phyloP scores from a whole-genome alignment of 257 asterid genomes.

The Voacanga thouarsii region DNA sequence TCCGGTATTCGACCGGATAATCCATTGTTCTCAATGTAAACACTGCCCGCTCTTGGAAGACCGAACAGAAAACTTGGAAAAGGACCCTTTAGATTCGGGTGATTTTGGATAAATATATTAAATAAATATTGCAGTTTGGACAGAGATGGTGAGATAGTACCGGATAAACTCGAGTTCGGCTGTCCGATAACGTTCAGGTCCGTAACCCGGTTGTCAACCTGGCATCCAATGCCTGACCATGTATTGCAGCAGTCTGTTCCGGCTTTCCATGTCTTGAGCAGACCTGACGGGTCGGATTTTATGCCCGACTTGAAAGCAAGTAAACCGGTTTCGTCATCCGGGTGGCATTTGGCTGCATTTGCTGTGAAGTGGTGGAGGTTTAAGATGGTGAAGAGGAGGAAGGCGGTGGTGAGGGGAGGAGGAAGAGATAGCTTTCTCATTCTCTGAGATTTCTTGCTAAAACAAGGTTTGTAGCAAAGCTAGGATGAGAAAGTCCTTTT shows the following conservation, averaged over 20 bases:
- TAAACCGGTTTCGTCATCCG: conserved; percentile 59
- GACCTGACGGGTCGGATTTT: conserved; percentile 62
- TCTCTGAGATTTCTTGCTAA: background rate
- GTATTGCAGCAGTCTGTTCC: conserved; percentile 69
- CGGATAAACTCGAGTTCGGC: conserved; percentile 34
- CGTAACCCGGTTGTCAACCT: conserved; percentile 43
- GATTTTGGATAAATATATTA: conserved; percentile 40
- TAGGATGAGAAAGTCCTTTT: background rate
- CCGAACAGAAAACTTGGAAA: conserved; percentile 42
- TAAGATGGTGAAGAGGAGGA: conserved; percentile 19
- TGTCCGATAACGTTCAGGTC: conserved; percentile 30
- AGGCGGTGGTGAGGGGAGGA: background rate
- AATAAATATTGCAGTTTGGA: conserved; percentile 45
- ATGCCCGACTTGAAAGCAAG: conserved; percentile 65
- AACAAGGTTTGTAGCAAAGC: background rate
- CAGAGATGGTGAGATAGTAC: conserved; percentile 59
- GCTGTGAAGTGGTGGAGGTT: conserved; percentile 14
- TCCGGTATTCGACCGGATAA: conserved; percentile 63
- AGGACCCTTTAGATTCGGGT: conserved; percentile 45
- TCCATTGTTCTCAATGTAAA: conserved; percentile 53
- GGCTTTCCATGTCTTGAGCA: conserved; percentile 54
- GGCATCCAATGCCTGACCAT: conserved; percentile 60
- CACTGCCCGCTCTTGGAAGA: conserved; percentile 28
- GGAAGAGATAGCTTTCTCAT: background rate
- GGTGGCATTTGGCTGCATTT: conserved; percentile 52